phyloP scores from a whole-genome alignment of 2,329 filamentous ascomycete species.

The Tolypocladium amazonense region DNA sequence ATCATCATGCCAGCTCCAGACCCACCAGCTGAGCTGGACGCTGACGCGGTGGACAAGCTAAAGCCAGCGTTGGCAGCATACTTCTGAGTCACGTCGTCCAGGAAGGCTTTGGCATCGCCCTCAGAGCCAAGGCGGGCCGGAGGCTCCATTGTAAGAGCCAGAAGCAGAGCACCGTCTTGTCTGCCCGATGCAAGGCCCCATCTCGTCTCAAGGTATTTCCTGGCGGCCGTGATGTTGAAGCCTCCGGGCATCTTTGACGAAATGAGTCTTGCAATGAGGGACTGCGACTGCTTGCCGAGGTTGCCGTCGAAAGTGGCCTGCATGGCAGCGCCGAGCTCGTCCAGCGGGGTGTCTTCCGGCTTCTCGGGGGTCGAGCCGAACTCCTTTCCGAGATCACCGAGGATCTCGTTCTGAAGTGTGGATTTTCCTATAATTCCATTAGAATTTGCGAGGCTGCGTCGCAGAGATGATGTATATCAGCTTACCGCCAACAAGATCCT shows the following conservation, averaged over 20 bases:
- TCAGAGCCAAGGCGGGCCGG: conserved; percentile 80
- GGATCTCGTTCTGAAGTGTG: conserved; percentile 95
- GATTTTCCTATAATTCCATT: conserved; percentile 65
- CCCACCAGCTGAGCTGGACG: conserved; percentile 61
- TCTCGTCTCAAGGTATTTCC: conserved; percentile 89
- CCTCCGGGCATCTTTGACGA: conserved; percentile 99
- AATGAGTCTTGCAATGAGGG: conserved; percentile 85
- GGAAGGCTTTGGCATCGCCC: conserved; percentile 80
- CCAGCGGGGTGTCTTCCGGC: conserved; percentile 91
- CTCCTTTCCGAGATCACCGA: conserved; percentile 95
- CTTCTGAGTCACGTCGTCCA: conserved; percentile 81
- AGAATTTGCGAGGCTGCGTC: background rate
- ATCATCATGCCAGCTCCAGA: conserved; percentile 92
- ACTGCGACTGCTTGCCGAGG: conserved; percentile 91
- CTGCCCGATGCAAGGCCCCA: conserved; percentile 82
- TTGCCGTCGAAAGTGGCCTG: conserved; percentile 98
- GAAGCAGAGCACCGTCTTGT: conserved; percentile 80
- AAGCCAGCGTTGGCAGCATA: conserved; percentile 79
- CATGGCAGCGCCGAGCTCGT: conserved; percentile 91
- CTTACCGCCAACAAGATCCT: conserved; percentile 93
- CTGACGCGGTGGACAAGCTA: conserved; percentile 65
- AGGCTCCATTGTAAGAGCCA: conserved; percentile 90
- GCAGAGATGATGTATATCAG: background rate
- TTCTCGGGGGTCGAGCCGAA: conserved; percentile 98
- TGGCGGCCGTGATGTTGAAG: conserved; percentile 93